Evolutionary conservation across 495 filamentous ascomycete genomes (phyloP).

Genomic region (Daldinia vernicosa): DNA sequence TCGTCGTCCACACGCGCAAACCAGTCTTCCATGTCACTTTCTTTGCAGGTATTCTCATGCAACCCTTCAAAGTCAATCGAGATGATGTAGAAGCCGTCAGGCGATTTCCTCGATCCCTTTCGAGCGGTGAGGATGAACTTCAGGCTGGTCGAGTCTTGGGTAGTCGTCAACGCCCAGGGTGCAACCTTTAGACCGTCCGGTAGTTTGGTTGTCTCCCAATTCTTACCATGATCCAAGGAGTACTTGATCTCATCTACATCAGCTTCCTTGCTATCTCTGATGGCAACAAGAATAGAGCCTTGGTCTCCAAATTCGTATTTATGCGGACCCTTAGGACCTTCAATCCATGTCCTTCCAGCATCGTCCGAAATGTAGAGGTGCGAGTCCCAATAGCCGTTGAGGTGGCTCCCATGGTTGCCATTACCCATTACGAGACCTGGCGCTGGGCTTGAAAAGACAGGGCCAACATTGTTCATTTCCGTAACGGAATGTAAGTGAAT

Average conservation of each 20-base stretch:
- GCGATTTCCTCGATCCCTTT: slow-evolving; percentile 56
- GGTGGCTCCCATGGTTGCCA: slow-evolving; percentile 81
- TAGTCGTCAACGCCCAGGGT: slow-evolving; percentile 79
- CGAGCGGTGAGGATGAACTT: slow-evolving; percentile 78
- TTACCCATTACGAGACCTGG: slow-evolving; percentile 93
- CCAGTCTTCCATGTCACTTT: slow-evolving; percentile 88
- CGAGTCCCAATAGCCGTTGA: slow-evolving; percentile 68
- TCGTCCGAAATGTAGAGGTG: slow-evolving; percentile 90
- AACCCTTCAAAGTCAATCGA: slow-evolving; percentile 83
- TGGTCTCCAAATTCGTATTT: slow-evolving; percentile 96
- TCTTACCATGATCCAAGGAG: slow-evolving; percentile 86
- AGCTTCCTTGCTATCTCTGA: slow-evolving; percentile 74
- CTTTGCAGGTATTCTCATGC: slow-evolving; percentile 81
- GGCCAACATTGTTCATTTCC: slow-evolving; percentile 76
- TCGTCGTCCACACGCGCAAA: slow-evolving; percentile 81
- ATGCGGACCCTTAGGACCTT: slow-evolving; percentile 79
- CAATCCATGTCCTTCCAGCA: slow-evolving; percentile 83
- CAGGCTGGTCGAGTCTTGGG: slow-evolving; percentile 86
- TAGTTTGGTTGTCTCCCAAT: slow-evolving; percentile 74
- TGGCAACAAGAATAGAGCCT: slow-evolving; percentile 84
- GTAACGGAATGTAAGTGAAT: slow-evolving; percentile 94
- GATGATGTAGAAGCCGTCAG: slow-evolving; percentile 64
- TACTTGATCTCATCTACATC: slow-evolving; percentile 67
- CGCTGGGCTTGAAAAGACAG: slow-evolving; percentile 92
- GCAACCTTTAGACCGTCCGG: slow-evolving; percentile 67